Percentiles rank a stretch among this genome's conserved stretches.
Evolutionary conservation across 176 grass and related monocot species (phyloP).

Genomic region (Oryza longistaminata): DNA sequence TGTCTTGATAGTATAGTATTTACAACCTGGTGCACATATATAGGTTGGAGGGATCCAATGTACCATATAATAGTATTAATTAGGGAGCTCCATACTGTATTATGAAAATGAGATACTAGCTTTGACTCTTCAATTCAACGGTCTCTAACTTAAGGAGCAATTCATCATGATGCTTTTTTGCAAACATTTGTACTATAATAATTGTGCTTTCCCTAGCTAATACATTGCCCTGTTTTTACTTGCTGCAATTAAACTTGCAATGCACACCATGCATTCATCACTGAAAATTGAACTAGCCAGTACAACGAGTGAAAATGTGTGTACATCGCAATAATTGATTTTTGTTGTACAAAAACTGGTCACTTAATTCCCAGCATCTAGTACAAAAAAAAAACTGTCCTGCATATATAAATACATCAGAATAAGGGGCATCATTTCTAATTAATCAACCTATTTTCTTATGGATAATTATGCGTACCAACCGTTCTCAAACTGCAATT

Average conservation of each 20-base stretch:
- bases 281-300: too few relatives aligned
- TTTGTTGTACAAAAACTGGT: too few relatives aligned
- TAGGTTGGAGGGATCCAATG: conserved; percentile 18
- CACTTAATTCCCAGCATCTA: too few relatives aligned
- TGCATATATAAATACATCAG: too few relatives aligned
- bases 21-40: background rate
- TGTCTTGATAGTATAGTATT: background rate
- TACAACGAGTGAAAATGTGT: too few relatives aligned
- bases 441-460: too few relatives aligned
- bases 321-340: too few relatives aligned
- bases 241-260: background rate
- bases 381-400: too few relatives aligned
- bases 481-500: too few relatives aligned
- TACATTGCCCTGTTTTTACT: background rate
- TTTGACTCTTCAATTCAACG: background rate
- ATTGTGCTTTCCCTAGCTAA: background rate
- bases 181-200: background rate
- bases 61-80: conserved; percentile 9
- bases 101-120: background rate
- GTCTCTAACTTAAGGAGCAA: conserved; percentile 10
- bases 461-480: too few relatives aligned
- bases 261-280: background rate
- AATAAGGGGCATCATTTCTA: too few relatives aligned
- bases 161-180: background rate
- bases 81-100: background rate